Conservation (phyloP, 805 yeast genomes). For the Metschnikowia chrysomelidarum region DNA sequence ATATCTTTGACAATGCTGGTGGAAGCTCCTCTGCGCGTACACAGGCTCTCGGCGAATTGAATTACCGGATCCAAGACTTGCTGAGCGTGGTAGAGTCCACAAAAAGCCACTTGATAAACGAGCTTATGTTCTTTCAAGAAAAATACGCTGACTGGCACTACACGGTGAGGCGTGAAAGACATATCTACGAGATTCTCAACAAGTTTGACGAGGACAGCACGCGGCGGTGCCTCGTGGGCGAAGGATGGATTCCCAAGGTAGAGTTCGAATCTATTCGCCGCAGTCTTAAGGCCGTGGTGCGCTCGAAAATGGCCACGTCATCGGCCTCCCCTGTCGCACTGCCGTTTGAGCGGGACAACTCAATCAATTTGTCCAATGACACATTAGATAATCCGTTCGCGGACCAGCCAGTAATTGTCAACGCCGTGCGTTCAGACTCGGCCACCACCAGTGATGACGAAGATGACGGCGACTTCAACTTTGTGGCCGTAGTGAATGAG, state of each 20-base stretch:
- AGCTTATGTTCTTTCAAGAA: constrained; percentile 37
- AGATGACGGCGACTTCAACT: constrained; percentile 17
- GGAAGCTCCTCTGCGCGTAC: constrained; percentile 29
- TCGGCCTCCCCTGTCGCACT: too few species aligned
- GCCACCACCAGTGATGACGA: constrained; percentile 28
- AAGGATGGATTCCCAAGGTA: constrained; percentile 69
- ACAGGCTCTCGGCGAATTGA: constrained; percentile 31
- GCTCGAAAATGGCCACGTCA: constrained; percentile 26
- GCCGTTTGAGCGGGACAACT: constrained; percentile 7
- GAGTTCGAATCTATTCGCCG: constrained; percentile 41
- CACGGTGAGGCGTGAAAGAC: constrained; percentile 50
- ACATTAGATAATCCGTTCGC: constrained; percentile 15
- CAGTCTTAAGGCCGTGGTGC: constrained; percentile 44
- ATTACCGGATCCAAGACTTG: constrained; percentile 32
- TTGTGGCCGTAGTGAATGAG: constrained; percentile 49
- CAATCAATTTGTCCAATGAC: constrained; percentile 17
- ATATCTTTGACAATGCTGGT: constrained; percentile 34
- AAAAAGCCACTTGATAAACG: constrained; percentile 35
- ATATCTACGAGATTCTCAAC: constrained; percentile 59
- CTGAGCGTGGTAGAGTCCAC: constrained; percentile 34
- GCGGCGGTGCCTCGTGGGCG: constrained; percentile 65
- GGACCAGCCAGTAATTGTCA: too few species aligned
- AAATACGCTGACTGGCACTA: constrained; percentile 31
- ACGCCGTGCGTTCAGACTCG: constrained; percentile 10
- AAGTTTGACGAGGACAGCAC: constrained; percentile 66